phyloP scores from a whole-genome alignment of 2,329 filamentous ascomycete genomes.

The Colletotrichum tropicicola region DNA sequence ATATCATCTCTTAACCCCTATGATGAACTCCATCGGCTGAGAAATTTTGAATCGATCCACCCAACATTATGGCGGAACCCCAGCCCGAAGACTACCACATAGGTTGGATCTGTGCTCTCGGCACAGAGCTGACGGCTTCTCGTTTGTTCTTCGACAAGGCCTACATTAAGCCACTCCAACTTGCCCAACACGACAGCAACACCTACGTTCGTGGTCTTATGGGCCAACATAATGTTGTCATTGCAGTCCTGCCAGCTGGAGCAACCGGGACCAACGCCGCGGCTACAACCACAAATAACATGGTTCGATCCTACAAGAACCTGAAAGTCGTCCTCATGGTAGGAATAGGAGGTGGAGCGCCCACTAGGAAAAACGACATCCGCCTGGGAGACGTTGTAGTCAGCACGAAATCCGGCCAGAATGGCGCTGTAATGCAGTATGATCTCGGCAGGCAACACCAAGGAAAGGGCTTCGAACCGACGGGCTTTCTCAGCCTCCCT shows the following conservation, averaged over 20 bases:
- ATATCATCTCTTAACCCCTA: too few species aligned
- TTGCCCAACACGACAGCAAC: conserved; percentile 36
- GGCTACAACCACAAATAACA: conserved; percentile 15
- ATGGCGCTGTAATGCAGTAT: conserved; percentile 25
- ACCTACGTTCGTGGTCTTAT: conserved; percentile 43
- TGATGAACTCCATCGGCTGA: too few species aligned
- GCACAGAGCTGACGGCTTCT: background rate
- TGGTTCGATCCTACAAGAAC: conserved; percentile 13
- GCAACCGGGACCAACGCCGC: conserved; percentile 38
- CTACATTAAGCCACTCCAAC: background rate
- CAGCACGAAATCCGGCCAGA: background rate
- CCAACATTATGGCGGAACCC: background rate
- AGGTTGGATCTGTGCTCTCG: conserved; percentile 12
- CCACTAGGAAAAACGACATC: background rate
- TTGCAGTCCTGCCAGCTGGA: conserved; percentile 38
- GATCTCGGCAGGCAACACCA: conserved; percentile 25
- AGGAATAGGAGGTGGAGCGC: conserved; percentile 7
- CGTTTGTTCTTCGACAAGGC: background rate
- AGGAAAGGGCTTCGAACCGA: conserved; percentile 23
- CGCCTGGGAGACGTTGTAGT: conserved; percentile 30
- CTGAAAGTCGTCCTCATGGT: conserved; percentile 19
- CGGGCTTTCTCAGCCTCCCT: conserved; percentile 29
- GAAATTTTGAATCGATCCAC: too few species aligned
- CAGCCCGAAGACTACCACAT: background rate
- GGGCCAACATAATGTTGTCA: conserved; percentile 45